These are phyloP conservation scores for Polysphondylium violaceum DNA, from an alignment of 78 protist species.

Conservation along the genomic window DNA sequence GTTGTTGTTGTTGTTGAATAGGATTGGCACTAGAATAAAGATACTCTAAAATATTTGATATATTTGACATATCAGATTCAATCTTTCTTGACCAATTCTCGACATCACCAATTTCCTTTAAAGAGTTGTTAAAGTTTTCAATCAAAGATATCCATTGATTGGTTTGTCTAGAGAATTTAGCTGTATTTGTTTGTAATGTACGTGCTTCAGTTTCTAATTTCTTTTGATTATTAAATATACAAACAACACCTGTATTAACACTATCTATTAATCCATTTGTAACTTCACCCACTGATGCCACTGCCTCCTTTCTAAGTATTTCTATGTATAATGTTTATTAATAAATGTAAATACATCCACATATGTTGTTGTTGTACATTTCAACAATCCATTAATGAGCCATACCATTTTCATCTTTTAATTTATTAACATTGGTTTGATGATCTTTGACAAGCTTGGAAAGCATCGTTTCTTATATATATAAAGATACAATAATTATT, in stretches of 20 bases:
- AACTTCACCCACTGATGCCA: conserved; percentile 48
- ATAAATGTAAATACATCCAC: no score
- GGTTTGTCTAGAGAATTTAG: conserved; percentile 76
- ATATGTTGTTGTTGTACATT: no score
- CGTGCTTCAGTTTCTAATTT: conserved; percentile 77
- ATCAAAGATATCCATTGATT: conserved; percentile 65
- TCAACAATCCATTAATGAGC: no score
- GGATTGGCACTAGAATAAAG: conserved; percentile 57
- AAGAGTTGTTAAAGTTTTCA: conserved; percentile 69
- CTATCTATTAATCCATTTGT: conserved; percentile 76
- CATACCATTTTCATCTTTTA: conserved; percentile 82
- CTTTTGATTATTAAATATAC: conserved; percentile 81
- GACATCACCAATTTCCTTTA: conserved; percentile 85
- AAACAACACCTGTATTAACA: conserved; percentile 80
- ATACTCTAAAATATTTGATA: conserved; percentile 69
- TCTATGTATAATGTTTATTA: conserved; percentile 11
- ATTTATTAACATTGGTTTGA: conserved; percentile 24
- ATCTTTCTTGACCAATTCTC: conserved; percentile 84
- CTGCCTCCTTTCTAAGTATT: conserved; percentile 56
- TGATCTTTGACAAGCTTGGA: conserved; percentile 78
- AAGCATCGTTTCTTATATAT: conserved; percentile 55
- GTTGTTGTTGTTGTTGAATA: conserved; percentile 24
- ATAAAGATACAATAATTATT: no score
- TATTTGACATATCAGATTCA: conserved; percentile 78
- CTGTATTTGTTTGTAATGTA: conserved; percentile 48